Percentiles rank a stretch among this genome's conserved stretches.
These are phyloP conservation scores for Nemania sp. DNA, from an alignment of 2,329 filamentous ascomycete genomes.

Conservation along the genomic window DNA sequence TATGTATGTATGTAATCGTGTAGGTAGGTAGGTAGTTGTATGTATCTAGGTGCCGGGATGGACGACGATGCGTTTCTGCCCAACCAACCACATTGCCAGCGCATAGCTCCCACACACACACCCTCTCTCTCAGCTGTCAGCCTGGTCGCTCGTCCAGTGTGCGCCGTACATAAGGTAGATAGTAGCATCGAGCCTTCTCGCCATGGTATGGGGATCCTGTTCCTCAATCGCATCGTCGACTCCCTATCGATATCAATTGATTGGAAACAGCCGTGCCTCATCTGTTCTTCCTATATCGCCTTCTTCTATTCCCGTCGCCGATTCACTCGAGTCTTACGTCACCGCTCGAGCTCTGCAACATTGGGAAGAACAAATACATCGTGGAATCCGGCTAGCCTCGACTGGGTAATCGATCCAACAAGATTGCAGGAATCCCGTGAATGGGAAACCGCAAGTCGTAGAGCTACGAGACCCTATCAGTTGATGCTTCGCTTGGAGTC, in stretches of 20 bases:
- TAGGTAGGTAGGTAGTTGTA: not conserved
- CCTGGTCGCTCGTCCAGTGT: conserved; percentile 6
- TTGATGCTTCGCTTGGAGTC: conserved; percentile 3
- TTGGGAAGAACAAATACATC: not conserved
- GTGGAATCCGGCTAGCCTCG: not conserved
- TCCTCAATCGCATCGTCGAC: conserved; percentile 14
- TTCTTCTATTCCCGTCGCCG: not conserved
- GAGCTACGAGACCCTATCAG: not conserved
- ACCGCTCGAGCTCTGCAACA: not conserved
- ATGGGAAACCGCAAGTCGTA: not conserved
- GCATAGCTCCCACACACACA: conserved; percentile 34
- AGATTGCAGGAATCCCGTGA: not conserved
- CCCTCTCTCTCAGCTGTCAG: conserved; percentile 32
- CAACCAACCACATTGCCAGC: conserved; percentile 42
- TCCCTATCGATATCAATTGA: conserved; percentile 13
- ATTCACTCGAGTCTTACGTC: conserved; percentile 12
- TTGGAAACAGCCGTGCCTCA: conserved; percentile 8
- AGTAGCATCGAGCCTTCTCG: not conserved
- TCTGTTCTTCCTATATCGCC: not conserved
- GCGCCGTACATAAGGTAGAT: conserved; percentile 9
- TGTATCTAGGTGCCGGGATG: conserved; percentile 8
- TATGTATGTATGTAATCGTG: not conserved
- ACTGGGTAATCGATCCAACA: not conserved
- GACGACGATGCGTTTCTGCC: conserved; percentile 35
- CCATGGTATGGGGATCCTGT: conserved; percentile 18